Evolutionary conservation across 1,284 basidiomycete genomes (phyloP).

Genomic region (Gomphus bonarii): DNA sequence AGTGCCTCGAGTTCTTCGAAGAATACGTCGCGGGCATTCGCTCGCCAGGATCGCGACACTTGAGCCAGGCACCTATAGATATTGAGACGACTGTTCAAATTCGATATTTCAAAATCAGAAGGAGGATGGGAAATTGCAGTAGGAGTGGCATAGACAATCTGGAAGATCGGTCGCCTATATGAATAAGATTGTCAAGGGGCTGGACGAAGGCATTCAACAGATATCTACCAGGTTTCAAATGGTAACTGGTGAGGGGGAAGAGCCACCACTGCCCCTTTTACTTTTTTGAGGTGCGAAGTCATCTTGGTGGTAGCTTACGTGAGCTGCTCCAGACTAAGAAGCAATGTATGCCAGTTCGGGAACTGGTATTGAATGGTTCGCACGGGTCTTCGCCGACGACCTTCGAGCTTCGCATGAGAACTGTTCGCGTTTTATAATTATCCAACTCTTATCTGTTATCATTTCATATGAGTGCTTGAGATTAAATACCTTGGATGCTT

Average conservation of each 20-base stretch:
- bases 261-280: background rate
- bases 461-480: background rate
- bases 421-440: background rate
- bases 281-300: background rate
- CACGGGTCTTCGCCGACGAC: background rate
- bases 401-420: background rate
- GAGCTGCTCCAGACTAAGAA: background rate
- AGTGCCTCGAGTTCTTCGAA: conserved; percentile 13
- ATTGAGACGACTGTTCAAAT: conserved; percentile 8
- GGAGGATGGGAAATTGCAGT: conserved; percentile 7
- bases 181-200: background rate
- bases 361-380: background rate
- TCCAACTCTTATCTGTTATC: background rate
- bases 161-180: conserved; percentile 8
- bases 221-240: conserved; percentile 5
- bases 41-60: conserved; percentile 12
- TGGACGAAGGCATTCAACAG: background rate
- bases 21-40: conserved; percentile 13
- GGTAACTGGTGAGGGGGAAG: background rate
- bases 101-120: conserved; percentile 6
- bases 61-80: conserved; percentile 10
- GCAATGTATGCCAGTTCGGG: no score
- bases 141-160: conserved; percentile 3
- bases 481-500: no score
- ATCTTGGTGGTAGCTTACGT: background rate